A percentile compares a stretch with the other conserved stretches of the same genome.
Evolutionary conservation across 2,329 filamentous ascomycete genomes (phyloP).

Genomic region (Arachnomyces sp.): DNA sequence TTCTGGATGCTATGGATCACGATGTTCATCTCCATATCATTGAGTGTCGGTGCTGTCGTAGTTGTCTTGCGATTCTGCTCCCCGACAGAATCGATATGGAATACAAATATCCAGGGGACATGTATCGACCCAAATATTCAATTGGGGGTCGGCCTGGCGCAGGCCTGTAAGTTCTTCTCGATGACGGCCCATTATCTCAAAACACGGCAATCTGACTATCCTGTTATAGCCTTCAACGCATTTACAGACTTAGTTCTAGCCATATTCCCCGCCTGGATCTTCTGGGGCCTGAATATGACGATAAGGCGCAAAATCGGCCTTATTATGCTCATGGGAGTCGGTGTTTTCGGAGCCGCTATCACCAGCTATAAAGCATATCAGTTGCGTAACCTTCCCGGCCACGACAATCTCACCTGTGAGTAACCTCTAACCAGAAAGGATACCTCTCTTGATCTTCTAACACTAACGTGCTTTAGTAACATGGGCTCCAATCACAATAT

Average conservation of each 20-base stretch:
- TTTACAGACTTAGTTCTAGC: conserved; percentile 11
- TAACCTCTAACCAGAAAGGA: background rate
- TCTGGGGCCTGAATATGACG: conserved; percentile 8
- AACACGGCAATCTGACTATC: no score
- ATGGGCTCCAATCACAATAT: conserved; percentile 12
- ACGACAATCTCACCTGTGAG: conserved; percentile 12
- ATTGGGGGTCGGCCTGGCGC: no score
- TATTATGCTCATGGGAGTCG: conserved; percentile 9
- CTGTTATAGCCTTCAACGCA: conserved; percentile 9
- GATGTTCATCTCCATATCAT: background rate
- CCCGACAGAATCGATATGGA: background rate
- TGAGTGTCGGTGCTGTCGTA: background rate
- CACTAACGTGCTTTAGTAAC: conserved; percentile 5
- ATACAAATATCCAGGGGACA: background rate
- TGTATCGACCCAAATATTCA: no score
- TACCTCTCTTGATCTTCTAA: background rate
- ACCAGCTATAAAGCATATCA: conserved; percentile 7
- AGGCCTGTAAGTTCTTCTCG: no score
- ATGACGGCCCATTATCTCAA: no score
- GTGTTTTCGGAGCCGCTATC: conserved; percentile 9
- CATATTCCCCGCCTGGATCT: conserved; percentile 8
- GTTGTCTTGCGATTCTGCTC: background rate
- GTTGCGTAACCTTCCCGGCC: conserved; percentile 8
- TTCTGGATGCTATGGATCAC: background rate
- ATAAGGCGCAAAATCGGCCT: conserved; percentile 9